Base-by-base conservation (phyloP, 352 stramenopile species). In the Phytopythium montanum region DNA sequence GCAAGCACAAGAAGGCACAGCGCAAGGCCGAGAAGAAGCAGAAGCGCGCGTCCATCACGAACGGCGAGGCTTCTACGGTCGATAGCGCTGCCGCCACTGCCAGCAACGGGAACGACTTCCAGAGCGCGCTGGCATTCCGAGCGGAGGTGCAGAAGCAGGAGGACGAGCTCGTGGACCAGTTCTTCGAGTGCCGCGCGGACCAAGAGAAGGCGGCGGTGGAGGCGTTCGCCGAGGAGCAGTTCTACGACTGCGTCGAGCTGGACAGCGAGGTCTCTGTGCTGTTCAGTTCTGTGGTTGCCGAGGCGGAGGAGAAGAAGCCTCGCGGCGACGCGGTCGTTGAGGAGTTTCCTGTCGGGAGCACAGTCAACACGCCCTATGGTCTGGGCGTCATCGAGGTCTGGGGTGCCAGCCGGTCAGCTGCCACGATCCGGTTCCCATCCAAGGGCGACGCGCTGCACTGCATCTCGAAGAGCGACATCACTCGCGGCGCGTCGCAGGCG, bases 201-300 rank as follows among this genome's bases (percentile, higher is more conserved):
- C 87, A 76, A 41, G 81, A 92, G 41, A 75, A 76, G 45, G 72
- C 72, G 5, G 54, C 60, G 3, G 61, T 88, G 45, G 72, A 95
- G 54, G 71, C 77, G 14, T 80, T 90, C 55, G 84, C 80, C 0
- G 86, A 95, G 68, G 86, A 95, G 29, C 79, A 93, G 39, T 95
- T 92, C 60, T 95, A 91, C 44, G 86, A 95, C 53, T 94, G 86
- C 54, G 52, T 93, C 8, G 78, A 90, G 50, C 60, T 92, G 13
- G 77, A 79, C 42, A 68, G 90, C 28, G 69, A 79, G 10, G 75
- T 94, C 2, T 64, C 76, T 7, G 44, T 52, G 23, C 69, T 80
- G 41, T 89, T 93, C 44, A 65, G 61, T 28, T 51, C 62, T 16
- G 48, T 65, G 7, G 44, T 46, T 7, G 29, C 60, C 13, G 49